phyloP scores from a whole-genome alignment of 345 rosid species.

The Melaleuca alternifolia region DNA sequence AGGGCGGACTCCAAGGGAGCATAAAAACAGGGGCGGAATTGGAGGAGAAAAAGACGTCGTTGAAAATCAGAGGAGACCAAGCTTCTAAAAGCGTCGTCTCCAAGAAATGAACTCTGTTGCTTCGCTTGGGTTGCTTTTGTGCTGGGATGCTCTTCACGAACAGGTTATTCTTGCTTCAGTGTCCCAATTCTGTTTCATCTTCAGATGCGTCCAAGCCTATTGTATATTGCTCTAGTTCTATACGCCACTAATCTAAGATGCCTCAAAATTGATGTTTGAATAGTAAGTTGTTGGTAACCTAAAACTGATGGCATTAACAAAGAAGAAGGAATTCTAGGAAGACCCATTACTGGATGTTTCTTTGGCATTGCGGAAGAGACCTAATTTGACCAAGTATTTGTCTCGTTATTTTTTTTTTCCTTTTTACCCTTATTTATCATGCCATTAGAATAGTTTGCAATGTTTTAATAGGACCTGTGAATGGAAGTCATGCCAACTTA shows the following conservation, averaged over 20 bases:
- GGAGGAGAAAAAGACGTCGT: conserved; percentile 25
- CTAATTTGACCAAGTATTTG: background rate
- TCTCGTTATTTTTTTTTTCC: background rate
- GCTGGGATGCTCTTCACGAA: conserved; percentile 78
- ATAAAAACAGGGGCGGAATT: background rate
- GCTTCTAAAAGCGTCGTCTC: conserved; percentile 40
- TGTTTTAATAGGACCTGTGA: too few relatives aligned
- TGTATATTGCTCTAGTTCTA: too few relatives aligned
- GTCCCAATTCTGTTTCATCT: background rate
- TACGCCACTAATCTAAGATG: background rate
- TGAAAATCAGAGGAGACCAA: conserved; percentile 62
- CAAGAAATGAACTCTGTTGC: conserved; percentile 59
- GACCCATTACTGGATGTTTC: background rate
- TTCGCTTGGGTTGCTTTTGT: conserved; percentile 73
- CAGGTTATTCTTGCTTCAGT: too few relatives aligned
- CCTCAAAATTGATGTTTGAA: background rate
- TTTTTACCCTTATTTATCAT: background rate
- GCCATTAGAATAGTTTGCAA: too few relatives aligned
- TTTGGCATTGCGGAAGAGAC: background rate
- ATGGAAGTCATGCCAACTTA: background rate
- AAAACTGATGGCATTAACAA: background rate
- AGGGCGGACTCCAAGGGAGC: background rate
- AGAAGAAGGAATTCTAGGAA: background rate
- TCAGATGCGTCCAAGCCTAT: background rate
- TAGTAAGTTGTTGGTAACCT: background rate